A percentile compares a stretch with the other conserved stretches of the same genome.
Evolutionary conservation across 2,329 filamentous ascomycete species (phyloP).

Genomic region (Tolypocladium sp.): DNA sequence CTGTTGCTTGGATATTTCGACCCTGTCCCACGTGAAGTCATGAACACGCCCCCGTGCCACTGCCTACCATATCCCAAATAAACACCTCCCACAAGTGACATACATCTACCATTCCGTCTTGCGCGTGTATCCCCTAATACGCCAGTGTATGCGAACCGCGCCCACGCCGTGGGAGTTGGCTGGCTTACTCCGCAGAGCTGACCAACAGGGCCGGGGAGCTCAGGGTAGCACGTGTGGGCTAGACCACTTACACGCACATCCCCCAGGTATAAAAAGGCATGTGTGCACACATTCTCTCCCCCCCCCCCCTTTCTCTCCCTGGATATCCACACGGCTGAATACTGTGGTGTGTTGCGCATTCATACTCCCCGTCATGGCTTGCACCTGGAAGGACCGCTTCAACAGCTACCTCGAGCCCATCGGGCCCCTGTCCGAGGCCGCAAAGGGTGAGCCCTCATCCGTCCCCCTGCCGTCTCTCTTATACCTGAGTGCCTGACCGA

Average conservation of each 20-base stretch:
- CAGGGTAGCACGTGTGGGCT: neutral
- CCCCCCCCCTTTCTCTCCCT: neutral
- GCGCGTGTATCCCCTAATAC: neutral
- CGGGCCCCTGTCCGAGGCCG: neutral
- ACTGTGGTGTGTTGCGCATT: neutral
- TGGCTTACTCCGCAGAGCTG: neutral
- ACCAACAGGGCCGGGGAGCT: neutral
- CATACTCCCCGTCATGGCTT: neutral
- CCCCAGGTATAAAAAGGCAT: neutral
- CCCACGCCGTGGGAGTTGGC: neutral
- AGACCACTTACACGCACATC: neutral
- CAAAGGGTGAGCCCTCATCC: neutral
- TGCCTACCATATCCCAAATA: neutral
- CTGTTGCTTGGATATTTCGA: too few relatives aligned
- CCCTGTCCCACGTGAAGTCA: neutral
- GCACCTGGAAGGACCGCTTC: neutral
- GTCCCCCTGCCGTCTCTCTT: neutral
- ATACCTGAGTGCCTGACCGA: neutral
- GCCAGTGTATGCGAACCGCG: neutral
- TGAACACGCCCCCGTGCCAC: neutral
- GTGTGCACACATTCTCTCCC: neutral
- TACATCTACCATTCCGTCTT: neutral
- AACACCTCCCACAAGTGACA: neutral
- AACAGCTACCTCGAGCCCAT: neutral
- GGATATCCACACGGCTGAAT: neutral